Evolutionary conservation across 306 rosid genomes (phyloP), one percentile per base, ranked within the genome.

Genomic region (Lupinus albus): DNA sequence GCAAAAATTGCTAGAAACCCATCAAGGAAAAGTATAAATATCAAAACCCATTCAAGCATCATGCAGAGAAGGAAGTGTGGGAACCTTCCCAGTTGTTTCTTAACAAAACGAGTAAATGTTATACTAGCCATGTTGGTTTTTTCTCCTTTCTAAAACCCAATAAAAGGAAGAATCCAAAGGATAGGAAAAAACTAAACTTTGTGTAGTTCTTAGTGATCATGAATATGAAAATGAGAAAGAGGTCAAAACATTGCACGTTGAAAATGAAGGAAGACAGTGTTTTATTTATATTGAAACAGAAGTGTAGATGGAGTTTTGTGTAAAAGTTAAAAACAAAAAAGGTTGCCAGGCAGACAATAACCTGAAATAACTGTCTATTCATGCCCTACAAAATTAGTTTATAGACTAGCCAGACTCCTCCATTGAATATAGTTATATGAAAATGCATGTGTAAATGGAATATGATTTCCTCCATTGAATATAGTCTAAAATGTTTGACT

Each of bases 11-110:
- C 87, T 2, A 94, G 73, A 51, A 90, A 80, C 10, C 96, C 97
- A 46, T 88, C 92, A 15, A 84, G 36, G 76, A 88, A 88, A 6
- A 94, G 96, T 51, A 88, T 15, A 15, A 81, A 0, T 56, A 94
- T 90, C 25, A 94, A n/a, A 12, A 77, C 59, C 92, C 96, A 94
- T 82, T 94, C 99, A 1, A 94, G 95, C 18, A 86, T 12, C 4
- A 94, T 89, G 51, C 41, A 85, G 65, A 94, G 61, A 61, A 88
- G 11, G 45, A 88, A 86, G 61, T 85, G 96, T 9, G 97, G 85
- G 62, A 89, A 70, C 69, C 53, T 79, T 13, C 97, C 95, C 67
- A 84, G 51, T 66, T 81, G 85, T 64, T 79, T 64, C 72, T 83
- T 88, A 15, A 91, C 82, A 61, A 41, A 91, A 74, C 67, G 69